phyloP scores from a whole-genome alignment of 495 filamentous ascomycete genomes.

The Thozetella sp. region DNA sequence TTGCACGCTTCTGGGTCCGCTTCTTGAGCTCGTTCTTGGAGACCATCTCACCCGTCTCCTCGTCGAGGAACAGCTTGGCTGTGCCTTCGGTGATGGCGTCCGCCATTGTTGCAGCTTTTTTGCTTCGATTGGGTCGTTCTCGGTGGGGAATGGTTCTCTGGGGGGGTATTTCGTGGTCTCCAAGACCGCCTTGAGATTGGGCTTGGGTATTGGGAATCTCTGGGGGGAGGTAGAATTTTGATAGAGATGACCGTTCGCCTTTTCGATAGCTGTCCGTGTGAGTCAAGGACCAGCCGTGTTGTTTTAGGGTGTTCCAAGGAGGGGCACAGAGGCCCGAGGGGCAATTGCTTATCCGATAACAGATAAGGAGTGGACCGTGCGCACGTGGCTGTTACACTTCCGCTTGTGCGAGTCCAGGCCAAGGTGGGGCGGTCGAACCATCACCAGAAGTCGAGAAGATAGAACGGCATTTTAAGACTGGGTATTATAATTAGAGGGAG shows the following conservation, averaged over 20 bases:
- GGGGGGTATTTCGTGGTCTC: too few relatives aligned
- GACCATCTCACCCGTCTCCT: conserved; percentile 68
- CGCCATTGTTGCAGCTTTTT: conserved; percentile 46
- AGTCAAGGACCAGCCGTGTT: conserved; percentile 1
- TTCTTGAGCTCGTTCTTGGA: conserved; percentile 70
- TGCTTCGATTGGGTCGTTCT: not conserved
- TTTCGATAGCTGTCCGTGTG: not conserved
- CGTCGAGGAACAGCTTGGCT: conserved; percentile 64
- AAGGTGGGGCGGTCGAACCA: not conserved
- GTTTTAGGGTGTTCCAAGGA: conserved; percentile 2
- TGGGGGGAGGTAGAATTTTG: too few relatives aligned
- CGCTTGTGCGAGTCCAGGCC: not conserved
- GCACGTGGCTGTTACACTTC: too few relatives aligned
- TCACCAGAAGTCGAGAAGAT: too few relatives aligned
- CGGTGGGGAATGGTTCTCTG: not conserved
- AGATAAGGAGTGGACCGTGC: not conserved
- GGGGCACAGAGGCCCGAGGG: not conserved
- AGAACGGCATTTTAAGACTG: too few relatives aligned
- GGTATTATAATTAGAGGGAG: too few relatives aligned
- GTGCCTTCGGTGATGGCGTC: conserved; percentile 52
- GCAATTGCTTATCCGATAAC: not conserved
- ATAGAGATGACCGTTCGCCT: not conserved
- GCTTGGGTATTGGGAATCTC: too few relatives aligned
- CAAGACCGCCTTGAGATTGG: too few relatives aligned
- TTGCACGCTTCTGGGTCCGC: conserved; percentile 60